phyloP scores from a whole-genome alignment of 345 rosid species.

The Euphorbia lathyris region DNA sequence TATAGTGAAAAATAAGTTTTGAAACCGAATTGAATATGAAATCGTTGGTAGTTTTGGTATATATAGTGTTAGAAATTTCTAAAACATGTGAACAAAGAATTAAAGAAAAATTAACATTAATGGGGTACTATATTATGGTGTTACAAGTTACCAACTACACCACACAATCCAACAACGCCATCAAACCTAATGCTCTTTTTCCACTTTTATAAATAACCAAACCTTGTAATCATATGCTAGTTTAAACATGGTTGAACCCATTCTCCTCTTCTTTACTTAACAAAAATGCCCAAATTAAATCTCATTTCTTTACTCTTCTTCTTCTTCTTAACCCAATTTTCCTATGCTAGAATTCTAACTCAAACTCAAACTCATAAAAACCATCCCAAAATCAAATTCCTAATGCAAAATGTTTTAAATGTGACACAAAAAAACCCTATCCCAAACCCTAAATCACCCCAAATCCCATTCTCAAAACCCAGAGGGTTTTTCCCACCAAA shows the following conservation, averaged over 20 bases:
- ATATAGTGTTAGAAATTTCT: too few relatives aligned
- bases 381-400: constrained; percentile 38
- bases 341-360: constrained; percentile 35
- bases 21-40: too few relatives aligned
- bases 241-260: background rate
- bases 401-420: constrained; percentile 45
- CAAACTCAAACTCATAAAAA: constrained; percentile 11
- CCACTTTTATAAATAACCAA: constrained; percentile 16
- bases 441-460: constrained; percentile 29
- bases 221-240: background rate
- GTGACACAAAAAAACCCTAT: constrained; percentile 12
- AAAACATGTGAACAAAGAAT: background rate
- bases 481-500: constrained; percentile 43
- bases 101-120: background rate
- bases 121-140: background rate
- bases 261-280: background rate
- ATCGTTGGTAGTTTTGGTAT: too few relatives aligned
- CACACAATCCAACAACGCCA: background rate
- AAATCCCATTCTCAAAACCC: constrained; percentile 49
- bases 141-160: constrained; percentile 1
- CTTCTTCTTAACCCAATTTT: constrained; percentile 23
- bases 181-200: background rate
- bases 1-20: too few relatives aligned
- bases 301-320: constrained; percentile 11
- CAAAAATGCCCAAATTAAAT: constrained; percentile 18